phyloP scores from a whole-genome alignment of 768 basidiomycete species.

The Russula sp. region DNA sequence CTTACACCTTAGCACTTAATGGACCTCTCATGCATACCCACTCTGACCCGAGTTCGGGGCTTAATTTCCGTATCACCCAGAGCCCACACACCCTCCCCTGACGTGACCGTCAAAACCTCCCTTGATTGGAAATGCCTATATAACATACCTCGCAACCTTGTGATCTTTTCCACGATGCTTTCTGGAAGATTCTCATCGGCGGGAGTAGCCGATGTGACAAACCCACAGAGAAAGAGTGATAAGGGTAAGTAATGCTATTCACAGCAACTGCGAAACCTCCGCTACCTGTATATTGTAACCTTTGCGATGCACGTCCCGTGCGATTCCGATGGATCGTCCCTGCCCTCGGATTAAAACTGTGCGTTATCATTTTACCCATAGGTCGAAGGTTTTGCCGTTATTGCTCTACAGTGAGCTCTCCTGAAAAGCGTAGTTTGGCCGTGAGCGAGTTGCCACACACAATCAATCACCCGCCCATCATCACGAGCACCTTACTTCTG shows the following conservation, averaged over 20 bases:
- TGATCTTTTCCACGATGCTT: constrained; percentile 18
- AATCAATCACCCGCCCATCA: constrained; percentile 14
- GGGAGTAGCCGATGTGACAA: constrained; percentile 23
- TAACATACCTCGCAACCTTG: constrained; percentile 14
- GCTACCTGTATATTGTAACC: too few species aligned
- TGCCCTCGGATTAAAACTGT: too few species aligned
- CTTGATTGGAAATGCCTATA: constrained; percentile 1
- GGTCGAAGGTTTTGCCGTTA: background rate
- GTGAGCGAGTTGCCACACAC: background rate
- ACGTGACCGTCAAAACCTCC: background rate
- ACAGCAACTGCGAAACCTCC: constrained; percentile 13
- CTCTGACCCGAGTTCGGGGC: constrained; percentile 12
- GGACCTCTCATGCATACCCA: constrained; percentile 13
- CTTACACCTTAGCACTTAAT: constrained; percentile 13
- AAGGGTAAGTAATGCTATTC: constrained; percentile 17
- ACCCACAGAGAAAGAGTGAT: constrained; percentile 21
- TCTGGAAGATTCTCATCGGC: constrained; percentile 18
- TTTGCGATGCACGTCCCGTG: background rate
- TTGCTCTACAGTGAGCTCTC: background rate
- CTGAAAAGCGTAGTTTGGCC: background rate
- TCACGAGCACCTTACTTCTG: background rate
- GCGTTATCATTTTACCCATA: background rate
- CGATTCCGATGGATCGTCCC: background rate
- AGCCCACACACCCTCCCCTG: constrained; percentile 1
- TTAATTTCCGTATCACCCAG: constrained; percentile 24